Evolutionary conservation across 2,329 filamentous ascomycete genomes (phyloP).

Genomic region (Chrysoporthe deuterocubensis): DNA sequence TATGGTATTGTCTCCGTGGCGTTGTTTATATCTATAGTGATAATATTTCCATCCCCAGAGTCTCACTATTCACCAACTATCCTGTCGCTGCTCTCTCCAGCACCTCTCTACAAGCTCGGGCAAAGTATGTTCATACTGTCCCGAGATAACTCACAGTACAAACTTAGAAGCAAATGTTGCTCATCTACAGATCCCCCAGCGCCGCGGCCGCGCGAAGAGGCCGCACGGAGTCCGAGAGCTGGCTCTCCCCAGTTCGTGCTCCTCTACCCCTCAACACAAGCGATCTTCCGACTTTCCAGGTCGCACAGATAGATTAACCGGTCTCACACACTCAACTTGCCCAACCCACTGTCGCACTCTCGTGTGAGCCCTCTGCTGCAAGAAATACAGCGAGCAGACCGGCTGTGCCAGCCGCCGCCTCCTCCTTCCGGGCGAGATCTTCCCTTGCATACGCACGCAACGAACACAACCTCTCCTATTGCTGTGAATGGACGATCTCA

Average conservation of each 20-base stretch:
- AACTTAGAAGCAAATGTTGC: not conserved
- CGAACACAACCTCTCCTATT: not conserved
- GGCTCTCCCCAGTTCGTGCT: not conserved
- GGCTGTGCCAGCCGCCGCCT: not conserved
- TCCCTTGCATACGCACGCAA: conserved; percentile 24
- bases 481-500: not conserved
- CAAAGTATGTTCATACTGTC: conserved; percentile 22
- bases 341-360: conserved; percentile 24
- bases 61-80: too few relatives aligned
- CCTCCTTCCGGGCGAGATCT: conserved; percentile 10
- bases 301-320: conserved; percentile 25
- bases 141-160: not conserved
- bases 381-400: not conserved
- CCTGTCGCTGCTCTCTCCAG: not conserved
- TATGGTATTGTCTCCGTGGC: not conserved
- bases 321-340: conserved; percentile 25
- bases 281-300: conserved; percentile 19
- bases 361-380: conserved; percentile 15
- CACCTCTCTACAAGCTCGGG: not conserved
- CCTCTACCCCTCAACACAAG: not conserved
- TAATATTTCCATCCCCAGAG: not conserved
- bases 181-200: not conserved
- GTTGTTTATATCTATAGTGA: not conserved
- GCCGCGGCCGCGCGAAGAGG: not conserved
- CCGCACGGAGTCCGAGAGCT: conserved; percentile 1